Evolutionary conservation across 768 basidiomycete genomes (phyloP), one percentile per base, ranked within the genome.

Genomic region (Boletus sp.): DNA sequence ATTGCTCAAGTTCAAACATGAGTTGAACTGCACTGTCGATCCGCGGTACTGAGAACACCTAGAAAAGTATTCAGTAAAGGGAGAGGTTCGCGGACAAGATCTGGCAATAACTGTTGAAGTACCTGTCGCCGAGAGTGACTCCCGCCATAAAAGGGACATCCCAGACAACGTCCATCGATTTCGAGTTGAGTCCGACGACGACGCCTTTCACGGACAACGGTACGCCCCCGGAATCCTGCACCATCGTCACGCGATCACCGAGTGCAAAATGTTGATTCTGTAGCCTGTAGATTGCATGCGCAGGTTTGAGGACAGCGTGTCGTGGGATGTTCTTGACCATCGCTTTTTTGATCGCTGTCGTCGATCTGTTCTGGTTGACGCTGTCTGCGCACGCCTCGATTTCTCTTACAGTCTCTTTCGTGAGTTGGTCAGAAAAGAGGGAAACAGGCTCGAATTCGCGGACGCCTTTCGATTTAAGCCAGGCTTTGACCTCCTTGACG

Each of bases 131-230:
- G 11, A 98, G 75, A 0, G 90, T 97, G 3, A 81, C 79, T 7
- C 97, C 97, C 21, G 93, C 85, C 83, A 99, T 91, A 73, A 99
- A 98, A 1, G 93, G 81, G 23, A 88, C 86, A 69, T 99, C 97
- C 91, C 97, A 98, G 0, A 96, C 81, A 23, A 98, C 88, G 69
- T 98, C 97, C 81, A 98, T 88, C 4, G 88, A 83, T 65, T 87
- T 90, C 3, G 86, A 73, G 62, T 87, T 91, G 64, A 99, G 72
- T 14, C 95, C 92, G 49, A 98, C 83, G 25, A 98, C 94, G 15
- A 96, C 92, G 21, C 97, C 97, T 72, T 96, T 98, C 48, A 86
- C 87, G 1, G 86, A 84, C 14, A 98, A 76, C 2, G 95, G 93
- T 0, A 98, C 95, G 33, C 88, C 85, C 29, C 95, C 95, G 0